Percentiles rank a stretch among this genome's conserved stretches.
phyloP scores from a whole-genome alignment of 2,329 filamentous ascomycete genomes.

The Aspergillus spinulosporus region DNA sequence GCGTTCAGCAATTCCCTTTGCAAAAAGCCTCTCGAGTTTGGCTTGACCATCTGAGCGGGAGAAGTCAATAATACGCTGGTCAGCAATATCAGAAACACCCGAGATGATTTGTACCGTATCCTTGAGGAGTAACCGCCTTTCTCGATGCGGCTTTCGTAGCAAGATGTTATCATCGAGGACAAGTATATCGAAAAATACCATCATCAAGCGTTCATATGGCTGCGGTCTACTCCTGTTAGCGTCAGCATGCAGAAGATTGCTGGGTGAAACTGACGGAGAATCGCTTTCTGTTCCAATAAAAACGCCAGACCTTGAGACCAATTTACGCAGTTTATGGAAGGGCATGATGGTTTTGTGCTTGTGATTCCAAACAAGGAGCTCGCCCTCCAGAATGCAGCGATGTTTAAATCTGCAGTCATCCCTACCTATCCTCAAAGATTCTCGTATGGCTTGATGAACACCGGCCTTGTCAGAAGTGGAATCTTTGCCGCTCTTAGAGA shows the following conservation, averaged over 20 bases:
- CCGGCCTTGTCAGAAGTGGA: conserved; percentile 69
- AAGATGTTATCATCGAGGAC: conserved; percentile 57
- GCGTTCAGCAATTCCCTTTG: conserved; percentile 62
- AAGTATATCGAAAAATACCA: conserved; percentile 63
- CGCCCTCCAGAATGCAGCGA: conserved; percentile 78
- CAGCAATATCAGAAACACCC: conserved; percentile 67
- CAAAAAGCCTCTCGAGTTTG: conserved; percentile 64
- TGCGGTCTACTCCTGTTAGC: conserved; percentile 42
- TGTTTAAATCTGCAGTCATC: conserved; percentile 59
- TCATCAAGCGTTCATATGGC: conserved; percentile 58
- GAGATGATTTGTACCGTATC: conserved; percentile 55
- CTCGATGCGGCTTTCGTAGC: conserved; percentile 47
- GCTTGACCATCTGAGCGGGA: conserved; percentile 52
- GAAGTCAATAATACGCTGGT: conserved; percentile 69
- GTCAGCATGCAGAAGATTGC: background rate
- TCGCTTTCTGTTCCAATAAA: conserved; percentile 69
- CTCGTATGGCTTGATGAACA: conserved; percentile 64
- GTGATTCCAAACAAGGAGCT: conserved; percentile 76
- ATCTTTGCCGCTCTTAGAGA: conserved; percentile 90
- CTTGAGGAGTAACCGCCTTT: conserved; percentile 55
- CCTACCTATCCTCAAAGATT: conserved; percentile 64
- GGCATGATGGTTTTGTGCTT: conserved; percentile 64
- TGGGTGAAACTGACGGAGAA: conserved; percentile 58
- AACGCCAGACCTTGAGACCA: conserved; percentile 70
- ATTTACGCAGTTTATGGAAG: conserved; percentile 81